Conservation (phyloP, 2,329 filamentous ascomycete species). For the Cryphonectria naterciae region DNA sequence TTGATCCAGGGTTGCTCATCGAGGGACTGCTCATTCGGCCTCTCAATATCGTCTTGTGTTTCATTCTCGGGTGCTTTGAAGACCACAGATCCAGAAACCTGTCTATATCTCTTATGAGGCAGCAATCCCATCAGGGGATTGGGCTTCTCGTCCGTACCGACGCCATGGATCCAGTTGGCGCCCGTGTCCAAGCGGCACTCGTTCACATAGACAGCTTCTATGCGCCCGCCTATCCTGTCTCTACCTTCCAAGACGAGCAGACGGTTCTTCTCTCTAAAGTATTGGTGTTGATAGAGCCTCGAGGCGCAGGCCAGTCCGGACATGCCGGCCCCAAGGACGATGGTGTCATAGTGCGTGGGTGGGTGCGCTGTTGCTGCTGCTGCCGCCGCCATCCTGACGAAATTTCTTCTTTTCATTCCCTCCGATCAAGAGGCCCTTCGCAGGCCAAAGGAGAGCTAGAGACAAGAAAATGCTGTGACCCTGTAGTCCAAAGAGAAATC, state of each 20-base stretch:
- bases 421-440: not conserved
- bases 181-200: conserved; percentile 23
- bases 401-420: not conserved
- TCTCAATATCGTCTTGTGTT: not conserved
- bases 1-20: conserved; percentile 11
- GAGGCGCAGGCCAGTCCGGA: conserved; percentile 20
- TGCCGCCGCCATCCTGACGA: conserved; percentile 12
- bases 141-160: conserved; percentile 17
- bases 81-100: conserved; percentile 19
- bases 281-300: conserved; percentile 16
- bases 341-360: conserved; percentile 12
- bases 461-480: not conserved
- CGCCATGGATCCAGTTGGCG: conserved; percentile 23
- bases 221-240: conserved; percentile 17
- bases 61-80: conserved; percentile 5
- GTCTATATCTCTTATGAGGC: conserved; percentile 11
- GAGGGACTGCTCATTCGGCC: not conserved
- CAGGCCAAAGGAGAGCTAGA: not conserved
- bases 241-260: conserved; percentile 18
- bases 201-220: conserved; percentile 16
- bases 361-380: conserved; percentile 6
- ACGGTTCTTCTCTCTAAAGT: conserved; percentile 4
- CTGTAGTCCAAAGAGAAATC: not conserved
- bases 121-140: conserved; percentile 17
- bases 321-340: conserved; percentile 22